A percentile compares a stretch with the other conserved stretches of the same genome.
These are phyloP conservation scores for Fermentozyma sake DNA, from an alignment of 1,139 yeast species.

Conservation along the genomic window DNA sequence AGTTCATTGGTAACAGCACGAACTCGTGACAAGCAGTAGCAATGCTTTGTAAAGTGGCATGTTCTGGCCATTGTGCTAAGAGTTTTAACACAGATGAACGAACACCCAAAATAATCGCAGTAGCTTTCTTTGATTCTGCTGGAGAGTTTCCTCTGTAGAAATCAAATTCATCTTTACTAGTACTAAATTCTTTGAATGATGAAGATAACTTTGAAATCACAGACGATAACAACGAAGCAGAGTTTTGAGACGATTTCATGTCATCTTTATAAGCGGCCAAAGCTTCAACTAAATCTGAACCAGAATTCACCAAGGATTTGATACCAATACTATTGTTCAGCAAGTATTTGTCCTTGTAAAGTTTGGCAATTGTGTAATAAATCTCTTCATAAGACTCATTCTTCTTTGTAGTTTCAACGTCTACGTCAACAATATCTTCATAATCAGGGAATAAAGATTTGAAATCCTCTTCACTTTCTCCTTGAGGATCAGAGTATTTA, in stretches of 20 bases:
- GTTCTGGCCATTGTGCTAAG: constrained; percentile 86
- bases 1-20: constrained; percentile 52
- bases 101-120: constrained; percentile 46
- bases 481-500: constrained; percentile 58
- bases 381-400: constrained; percentile 23
- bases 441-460: constrained; percentile 78
- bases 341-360: constrained; percentile 28
- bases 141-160: constrained; percentile 69
- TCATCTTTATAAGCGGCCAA: constrained; percentile 15
- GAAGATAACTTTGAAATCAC: constrained; percentile 36
- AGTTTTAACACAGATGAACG: constrained; percentile 45
- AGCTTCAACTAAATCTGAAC: constrained; percentile 32
- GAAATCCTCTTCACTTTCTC: constrained; percentile 72
- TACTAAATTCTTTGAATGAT: constrained; percentile 17
- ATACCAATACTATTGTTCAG: constrained; percentile 13
- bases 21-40: constrained; percentile 65
- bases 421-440: constrained; percentile 55
- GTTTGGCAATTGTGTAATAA: constrained; percentile 25
- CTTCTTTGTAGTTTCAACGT: constrained; percentile 10
- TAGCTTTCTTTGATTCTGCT: constrained; percentile 58
- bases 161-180: constrained; percentile 32
- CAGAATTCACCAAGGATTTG: constrained; percentile 33
- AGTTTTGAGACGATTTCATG: constrained; percentile 19
- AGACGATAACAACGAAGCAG: constrained; percentile 37
- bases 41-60: constrained; percentile 77